These are phyloP conservation scores for Irpex sp. DNA, from an alignment of 1,284 basidiomycete genomes.

Conservation along the genomic window DNA sequence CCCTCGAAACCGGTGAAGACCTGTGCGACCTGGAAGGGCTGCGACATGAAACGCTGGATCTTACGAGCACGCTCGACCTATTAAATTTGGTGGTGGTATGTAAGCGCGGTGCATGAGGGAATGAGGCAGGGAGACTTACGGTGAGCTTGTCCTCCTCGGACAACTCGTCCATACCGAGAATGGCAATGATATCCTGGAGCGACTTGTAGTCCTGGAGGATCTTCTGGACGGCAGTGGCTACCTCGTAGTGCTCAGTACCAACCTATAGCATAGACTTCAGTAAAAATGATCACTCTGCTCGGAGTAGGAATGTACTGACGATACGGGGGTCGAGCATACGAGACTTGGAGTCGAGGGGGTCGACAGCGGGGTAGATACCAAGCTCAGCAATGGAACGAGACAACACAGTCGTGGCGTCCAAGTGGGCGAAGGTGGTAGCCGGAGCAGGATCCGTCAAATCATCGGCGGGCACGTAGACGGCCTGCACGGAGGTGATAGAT, in stretches of 20 bases:
- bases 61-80: slow-evolving; percentile 87
- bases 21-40: slow-evolving; percentile 99
- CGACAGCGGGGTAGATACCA: slow-evolving; percentile 99
- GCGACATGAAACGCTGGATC: slow-evolving; percentile 98
- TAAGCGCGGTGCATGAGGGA: too few species aligned
- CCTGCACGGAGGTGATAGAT: slow-evolving; percentile 99
- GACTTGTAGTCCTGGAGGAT: slow-evolving; percentile 99
- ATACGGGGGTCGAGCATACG: slow-evolving; percentile 99
- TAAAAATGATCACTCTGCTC: not conserved
- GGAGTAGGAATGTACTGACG: slow-evolving; percentile 45
- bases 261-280: slow-evolving; percentile 37
- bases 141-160: slow-evolving; percentile 99
- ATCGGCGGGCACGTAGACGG: slow-evolving; percentile 99
- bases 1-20: slow-evolving; percentile 99
- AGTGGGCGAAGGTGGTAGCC: slow-evolving; percentile 98
- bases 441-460: slow-evolving; percentile 99
- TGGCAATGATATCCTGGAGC: slow-evolving; percentile 94
- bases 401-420: slow-evolving; percentile 98
- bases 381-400: slow-evolving; percentile 99
- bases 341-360: slow-evolving; percentile 98
- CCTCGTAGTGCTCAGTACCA: slow-evolving; percentile 89
- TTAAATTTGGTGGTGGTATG: not conserved
- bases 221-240: slow-evolving; percentile 95
- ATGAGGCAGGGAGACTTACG: slow-evolving; percentile 43
- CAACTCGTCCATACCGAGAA: slow-evolving; percentile 99